Evolutionary conservation across 257 asterid species (phyloP).

Genomic region (Nyctanthes arbortristis): DNA sequence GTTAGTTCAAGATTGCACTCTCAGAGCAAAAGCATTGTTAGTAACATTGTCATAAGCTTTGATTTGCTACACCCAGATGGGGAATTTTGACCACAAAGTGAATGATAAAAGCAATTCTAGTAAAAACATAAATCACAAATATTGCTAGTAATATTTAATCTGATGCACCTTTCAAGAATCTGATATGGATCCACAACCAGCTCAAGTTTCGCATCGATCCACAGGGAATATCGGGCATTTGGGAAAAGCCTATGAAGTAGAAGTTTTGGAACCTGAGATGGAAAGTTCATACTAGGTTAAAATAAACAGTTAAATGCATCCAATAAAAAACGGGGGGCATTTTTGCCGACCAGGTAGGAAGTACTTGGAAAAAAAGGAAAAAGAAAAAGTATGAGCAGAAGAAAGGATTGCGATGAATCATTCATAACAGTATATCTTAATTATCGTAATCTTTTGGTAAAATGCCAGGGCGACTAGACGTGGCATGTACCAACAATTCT

Average conservation of each 20-base stretch:
- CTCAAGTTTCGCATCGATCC: slow-evolving; percentile 96
- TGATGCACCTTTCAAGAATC: slow-evolving; percentile 79
- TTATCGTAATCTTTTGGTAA: neutral
- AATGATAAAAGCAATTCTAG: neutral
- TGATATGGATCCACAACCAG: slow-evolving; percentile 88
- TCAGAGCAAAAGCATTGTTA: neutral
- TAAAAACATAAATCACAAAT: neutral
- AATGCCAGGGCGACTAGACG: neutral
- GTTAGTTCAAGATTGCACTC: neutral
- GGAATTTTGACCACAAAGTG: neutral
- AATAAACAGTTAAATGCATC: neutral
- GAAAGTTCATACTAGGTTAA: slow-evolving; percentile 20
- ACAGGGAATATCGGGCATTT: slow-evolving; percentile 76
- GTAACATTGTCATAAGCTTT: neutral
- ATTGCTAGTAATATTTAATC: neutral
- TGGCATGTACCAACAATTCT: neutral
- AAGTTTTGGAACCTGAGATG: slow-evolving; percentile 81
- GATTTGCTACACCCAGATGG: neutral
- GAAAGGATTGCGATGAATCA: neutral
- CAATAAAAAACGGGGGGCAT: neutral
- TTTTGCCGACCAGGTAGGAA: neutral
- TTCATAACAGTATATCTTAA: neutral
- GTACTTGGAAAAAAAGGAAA: slow-evolving; percentile 6
- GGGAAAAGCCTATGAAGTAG: slow-evolving; percentile 89
- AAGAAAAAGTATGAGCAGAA: neutral